Conservation (phyloP, 352 stramenopile species). For the Phytopythium helicoides region DNA sequence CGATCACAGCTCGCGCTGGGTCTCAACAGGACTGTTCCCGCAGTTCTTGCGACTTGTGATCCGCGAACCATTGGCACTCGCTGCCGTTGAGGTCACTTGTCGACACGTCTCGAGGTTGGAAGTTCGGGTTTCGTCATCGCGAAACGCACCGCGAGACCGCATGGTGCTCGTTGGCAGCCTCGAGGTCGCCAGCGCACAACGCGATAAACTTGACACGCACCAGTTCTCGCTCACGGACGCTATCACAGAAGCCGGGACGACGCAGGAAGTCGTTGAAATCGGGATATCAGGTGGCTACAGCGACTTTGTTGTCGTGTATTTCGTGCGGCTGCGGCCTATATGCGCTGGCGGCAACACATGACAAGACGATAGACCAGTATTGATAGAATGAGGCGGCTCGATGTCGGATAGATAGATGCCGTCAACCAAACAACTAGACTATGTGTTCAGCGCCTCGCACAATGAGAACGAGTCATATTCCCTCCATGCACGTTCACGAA, state of each 20-base stretch:
- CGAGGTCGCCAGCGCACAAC: constrained; percentile 35
- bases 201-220: constrained; percentile 52
- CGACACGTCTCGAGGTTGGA: constrained; percentile 59
- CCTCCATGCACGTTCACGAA: neutral
- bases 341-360: neutral
- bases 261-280: constrained; percentile 62
- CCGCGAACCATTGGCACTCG: constrained; percentile 53
- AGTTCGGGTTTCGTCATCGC: constrained; percentile 38
- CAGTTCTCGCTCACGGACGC: constrained; percentile 27
- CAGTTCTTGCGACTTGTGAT: constrained; percentile 68
- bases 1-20: constrained; percentile 59
- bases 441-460: neutral
- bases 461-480: neutral
- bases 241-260: neutral
- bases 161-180: constrained; percentile 31
- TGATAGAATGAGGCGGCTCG: neutral
- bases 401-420: neutral
- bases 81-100: constrained; percentile 66
- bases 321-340: constrained; percentile 31
- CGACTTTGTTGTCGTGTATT: constrained; percentile 74
- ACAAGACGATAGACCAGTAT: neutral
- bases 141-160: constrained; percentile 21
- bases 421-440: neutral
- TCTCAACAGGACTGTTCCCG: constrained; percentile 69
- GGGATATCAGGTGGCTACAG: constrained; percentile 61